Evolutionary conservation across 306 rosid species (phyloP).

Genomic region (Rubus parviflorus): DNA sequence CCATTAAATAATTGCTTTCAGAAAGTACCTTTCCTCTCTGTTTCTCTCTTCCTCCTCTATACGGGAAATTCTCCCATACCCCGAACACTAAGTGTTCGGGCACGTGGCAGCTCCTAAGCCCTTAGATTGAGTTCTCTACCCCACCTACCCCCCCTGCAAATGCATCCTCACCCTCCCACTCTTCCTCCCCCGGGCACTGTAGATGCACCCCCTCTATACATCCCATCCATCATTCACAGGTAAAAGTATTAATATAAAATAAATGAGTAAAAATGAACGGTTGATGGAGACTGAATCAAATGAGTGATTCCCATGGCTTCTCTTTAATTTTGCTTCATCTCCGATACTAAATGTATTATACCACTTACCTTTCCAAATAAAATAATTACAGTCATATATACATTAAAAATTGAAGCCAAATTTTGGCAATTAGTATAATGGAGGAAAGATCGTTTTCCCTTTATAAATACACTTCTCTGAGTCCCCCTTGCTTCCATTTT

Average conservation of each 20-base stretch:
- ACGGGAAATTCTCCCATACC: too few species aligned
- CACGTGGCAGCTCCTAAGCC: too few species aligned
- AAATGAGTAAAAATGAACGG: slow-evolving; percentile 17
- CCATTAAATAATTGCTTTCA: slow-evolving; percentile 50
- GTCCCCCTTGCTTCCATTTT: slow-evolving; percentile 58
- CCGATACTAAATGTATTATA: slow-evolving; percentile 21
- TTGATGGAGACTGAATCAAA: slow-evolving; percentile 27
- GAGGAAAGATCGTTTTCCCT: slow-evolving; percentile 51
- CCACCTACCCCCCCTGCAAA: too few species aligned
- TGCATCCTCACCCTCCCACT: too few species aligned
- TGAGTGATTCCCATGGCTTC: slow-evolving; percentile 32
- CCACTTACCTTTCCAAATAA: neutral
- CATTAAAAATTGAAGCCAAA: neutral
- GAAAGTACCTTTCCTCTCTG: slow-evolving; percentile 34
- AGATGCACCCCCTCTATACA: too few species aligned
- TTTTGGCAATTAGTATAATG: slow-evolving; percentile 48
- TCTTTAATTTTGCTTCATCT: slow-evolving; percentile 31
- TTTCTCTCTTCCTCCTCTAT: slow-evolving; percentile 25
- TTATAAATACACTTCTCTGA: slow-evolving; percentile 63
- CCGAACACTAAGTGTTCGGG: too few species aligned
- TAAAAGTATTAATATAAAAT: neutral
- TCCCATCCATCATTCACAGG: slow-evolving; percentile 28
- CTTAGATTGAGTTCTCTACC: too few species aligned
- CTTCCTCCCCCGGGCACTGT: too few species aligned
- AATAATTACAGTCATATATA: neutral